A percentile compares a stretch with the other conserved stretches of the same genome.
Conservation (phyloP, 78 protist species). For the Protostelium mycophagum region DNA sequence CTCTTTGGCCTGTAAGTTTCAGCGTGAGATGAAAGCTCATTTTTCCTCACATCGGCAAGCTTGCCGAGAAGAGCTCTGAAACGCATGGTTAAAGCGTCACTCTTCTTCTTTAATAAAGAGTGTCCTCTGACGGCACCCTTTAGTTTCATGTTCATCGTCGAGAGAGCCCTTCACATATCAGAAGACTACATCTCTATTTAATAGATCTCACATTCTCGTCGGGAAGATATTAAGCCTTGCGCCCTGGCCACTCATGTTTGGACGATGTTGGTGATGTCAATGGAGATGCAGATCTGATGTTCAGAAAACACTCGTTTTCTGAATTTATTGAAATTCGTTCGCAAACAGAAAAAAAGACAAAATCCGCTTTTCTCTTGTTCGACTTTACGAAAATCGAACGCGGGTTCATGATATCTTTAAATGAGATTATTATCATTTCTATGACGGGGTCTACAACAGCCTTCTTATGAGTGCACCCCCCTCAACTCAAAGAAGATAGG, state of each 20-base stretch:
- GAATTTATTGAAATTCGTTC: too few species aligned
- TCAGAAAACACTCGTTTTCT: not conserved
- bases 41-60: slow-evolving; percentile 41
- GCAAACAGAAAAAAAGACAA: too few species aligned
- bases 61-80: slow-evolving; percentile 71
- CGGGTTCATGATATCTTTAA: too few species aligned
- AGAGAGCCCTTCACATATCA: slow-evolving; percentile 75
- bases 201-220: slow-evolving; percentile 51
- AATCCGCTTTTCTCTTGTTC: too few species aligned
- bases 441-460: too few species aligned
- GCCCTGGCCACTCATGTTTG: not conserved
- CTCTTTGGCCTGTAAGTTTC: slow-evolving; percentile 16
- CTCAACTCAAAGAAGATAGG: too few species aligned
- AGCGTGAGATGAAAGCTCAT: not conserved
- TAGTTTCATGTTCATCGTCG: slow-evolving; percentile 76
- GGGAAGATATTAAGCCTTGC: slow-evolving; percentile 55
- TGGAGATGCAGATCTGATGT: too few species aligned
- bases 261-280: not conserved
- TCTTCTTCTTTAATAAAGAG: slow-evolving; percentile 91
- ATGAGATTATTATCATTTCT: too few species aligned
- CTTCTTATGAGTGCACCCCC: too few species aligned
- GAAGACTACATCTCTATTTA: not conserved
- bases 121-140: slow-evolving; percentile 94
- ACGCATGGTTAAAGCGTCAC: slow-evolving; percentile 89
- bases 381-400: too few species aligned